These are phyloP conservation scores for Protea cynaroides DNA, from an alignment of 164 flowering plant species.

Conservation along the genomic window DNA sequence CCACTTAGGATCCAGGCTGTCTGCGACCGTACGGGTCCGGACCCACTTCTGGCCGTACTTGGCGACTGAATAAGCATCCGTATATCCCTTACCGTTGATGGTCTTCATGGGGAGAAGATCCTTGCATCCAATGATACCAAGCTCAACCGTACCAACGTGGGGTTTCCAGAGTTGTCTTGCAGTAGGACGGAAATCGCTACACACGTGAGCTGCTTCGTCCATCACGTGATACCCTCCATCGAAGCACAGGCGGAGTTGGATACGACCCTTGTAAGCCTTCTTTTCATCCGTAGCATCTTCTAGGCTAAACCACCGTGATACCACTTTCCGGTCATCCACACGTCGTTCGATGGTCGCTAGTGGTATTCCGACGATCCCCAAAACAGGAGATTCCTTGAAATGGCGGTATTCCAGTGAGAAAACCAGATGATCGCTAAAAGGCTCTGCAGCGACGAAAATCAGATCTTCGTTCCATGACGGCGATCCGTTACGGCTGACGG, in stretches of 20 bases:
- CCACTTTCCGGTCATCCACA: slow-evolving; percentile 75
- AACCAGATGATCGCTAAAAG: slow-evolving; percentile 50
- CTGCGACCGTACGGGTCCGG: slow-evolving; percentile 62
- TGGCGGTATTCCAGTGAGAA: slow-evolving; percentile 44
- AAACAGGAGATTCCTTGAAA: slow-evolving; percentile 31
- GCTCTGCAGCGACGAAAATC: slow-evolving; percentile 84
- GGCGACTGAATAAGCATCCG: slow-evolving; percentile 79
- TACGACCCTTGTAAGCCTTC: slow-evolving; percentile 45
- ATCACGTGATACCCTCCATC: slow-evolving; percentile 96
- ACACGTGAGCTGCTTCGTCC: slow-evolving; percentile 73
- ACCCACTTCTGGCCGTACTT: slow-evolving; percentile 91
- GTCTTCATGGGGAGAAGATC: slow-evolving; percentile 67
- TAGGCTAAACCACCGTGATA: slow-evolving; percentile 60
- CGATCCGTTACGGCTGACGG: slow-evolving; percentile 38
- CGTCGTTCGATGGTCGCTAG: slow-evolving; percentile 66
- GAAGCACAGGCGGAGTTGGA: slow-evolving; percentile 64
- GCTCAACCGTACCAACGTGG: slow-evolving; percentile 63
- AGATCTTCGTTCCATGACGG: slow-evolving; percentile 87
- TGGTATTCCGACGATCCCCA: slow-evolving; percentile 50
- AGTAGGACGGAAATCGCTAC: slow-evolving; percentile 84
- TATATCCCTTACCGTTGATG: slow-evolving; percentile 51
- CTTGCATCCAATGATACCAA: slow-evolving; percentile 74
- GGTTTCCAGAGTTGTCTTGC: slow-evolving; percentile 91
- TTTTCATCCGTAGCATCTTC: slow-evolving; percentile 36
- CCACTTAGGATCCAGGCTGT: slow-evolving; percentile 73